Conservation (phyloP, 2,329 filamentous ascomycete genomes). For the Pestalotiopsis sp. region DNA sequence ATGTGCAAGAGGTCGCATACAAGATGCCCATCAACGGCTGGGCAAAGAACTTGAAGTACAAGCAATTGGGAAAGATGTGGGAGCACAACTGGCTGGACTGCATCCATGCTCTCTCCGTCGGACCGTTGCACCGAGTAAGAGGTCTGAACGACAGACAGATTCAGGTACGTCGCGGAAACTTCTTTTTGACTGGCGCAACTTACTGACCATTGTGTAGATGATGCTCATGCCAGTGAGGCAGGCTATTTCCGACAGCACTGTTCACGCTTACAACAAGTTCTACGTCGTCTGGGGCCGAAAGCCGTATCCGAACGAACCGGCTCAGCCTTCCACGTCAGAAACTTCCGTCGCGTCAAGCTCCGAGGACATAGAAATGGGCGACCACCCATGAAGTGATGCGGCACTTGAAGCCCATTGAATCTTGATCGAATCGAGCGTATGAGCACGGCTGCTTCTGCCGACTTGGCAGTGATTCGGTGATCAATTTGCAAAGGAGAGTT, state of each 20-base stretch:
- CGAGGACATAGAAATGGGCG: conserved; percentile 4
- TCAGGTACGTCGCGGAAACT: conserved; percentile 39
- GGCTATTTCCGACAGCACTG: conserved; percentile 45
- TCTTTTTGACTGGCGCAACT: neutral
- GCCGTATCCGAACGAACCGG: conserved; percentile 39
- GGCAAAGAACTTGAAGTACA: conserved; percentile 48
- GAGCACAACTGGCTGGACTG: conserved; percentile 45
- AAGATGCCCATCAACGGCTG: conserved; percentile 59
- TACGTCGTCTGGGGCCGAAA: conserved; percentile 55
- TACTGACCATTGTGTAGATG: conserved; percentile 35
- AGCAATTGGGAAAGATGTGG: conserved; percentile 48
- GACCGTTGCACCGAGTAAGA: conserved; percentile 42
- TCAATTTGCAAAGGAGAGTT: neutral
- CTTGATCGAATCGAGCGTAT: neutral
- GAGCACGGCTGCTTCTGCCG: neutral
- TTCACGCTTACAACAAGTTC: conserved; percentile 53
- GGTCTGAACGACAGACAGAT: conserved; percentile 47
- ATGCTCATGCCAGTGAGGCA: conserved; percentile 51
- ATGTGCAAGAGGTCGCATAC: conserved; percentile 54
- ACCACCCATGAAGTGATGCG: neutral
- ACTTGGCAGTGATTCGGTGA: neutral
- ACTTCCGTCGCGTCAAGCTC: neutral
- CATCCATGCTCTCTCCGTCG: conserved; percentile 46
- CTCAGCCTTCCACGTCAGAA: neutral
- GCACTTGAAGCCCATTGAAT: neutral